Base-by-base conservation (phyloP, 441 rosid genomes). In the Pelargonium myrrhifolium region DNA sequence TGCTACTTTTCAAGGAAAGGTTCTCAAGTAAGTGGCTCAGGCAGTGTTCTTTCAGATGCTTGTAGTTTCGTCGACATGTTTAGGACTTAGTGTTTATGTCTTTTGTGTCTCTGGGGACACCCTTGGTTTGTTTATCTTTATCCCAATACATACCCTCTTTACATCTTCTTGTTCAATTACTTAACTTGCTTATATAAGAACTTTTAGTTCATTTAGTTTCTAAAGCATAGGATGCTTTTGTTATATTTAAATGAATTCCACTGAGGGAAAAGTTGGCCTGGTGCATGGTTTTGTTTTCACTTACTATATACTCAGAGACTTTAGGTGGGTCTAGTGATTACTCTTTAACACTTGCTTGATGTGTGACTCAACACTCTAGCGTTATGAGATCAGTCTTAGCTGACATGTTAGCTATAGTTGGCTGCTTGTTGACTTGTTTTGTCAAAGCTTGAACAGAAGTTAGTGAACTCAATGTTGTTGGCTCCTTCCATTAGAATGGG, bases 1-100 rank as follows among this genome's bases (percentile, higher is more conserved):
- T 78, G 88, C 74, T 92, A 88, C 82, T 90, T 88, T 84, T 86
- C 96, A 65, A 83, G 83, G 70, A 88, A 83, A 81, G 89, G 88
- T 72, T 87, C 92, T 77, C 97, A 94, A 79, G 98, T 87, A 83
- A 88, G 88, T 85, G 62, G 64, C 60, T 75, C 70, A 31, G 20
- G 35, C 62, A 72, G 51, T 28, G 71, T 21, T 73, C 53, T 45
- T 61, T 49, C 55, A 42, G 65, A 9, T 69, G 68, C 12, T 53
- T 71, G 59, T 9, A 68, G 40, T 60, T 8, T 59, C 43, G 18
- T 65, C 35, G 12, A 18, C 18, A 17, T 51, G 49, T 59, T 66
- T 65, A 7, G 14, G n/a, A 35, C 11, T 59, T 64, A 60, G 51
- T 39, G 24, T 45, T 45, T 18, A 43, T n/a, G 24, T 58, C 12